Percentiles rank a stretch among this genome's conserved stretches.
phyloP scores from a whole-genome alignment of 2,329 filamentous ascomycete genomes.

The Graphium sp. region DNA sequence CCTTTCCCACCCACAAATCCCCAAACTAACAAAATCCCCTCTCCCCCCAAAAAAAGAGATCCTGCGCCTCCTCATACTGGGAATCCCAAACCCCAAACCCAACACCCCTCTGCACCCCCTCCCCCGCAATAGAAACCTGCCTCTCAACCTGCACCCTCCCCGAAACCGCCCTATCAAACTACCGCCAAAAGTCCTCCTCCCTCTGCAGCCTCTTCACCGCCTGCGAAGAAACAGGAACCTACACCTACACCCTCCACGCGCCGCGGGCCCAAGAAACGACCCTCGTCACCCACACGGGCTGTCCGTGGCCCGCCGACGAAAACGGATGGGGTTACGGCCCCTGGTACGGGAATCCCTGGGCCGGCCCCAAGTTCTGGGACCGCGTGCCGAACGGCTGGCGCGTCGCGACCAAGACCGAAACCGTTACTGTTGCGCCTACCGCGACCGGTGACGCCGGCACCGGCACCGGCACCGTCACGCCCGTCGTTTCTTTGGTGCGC shows the following conservation, averaged over 20 bases:
- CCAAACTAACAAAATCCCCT: not conserved
- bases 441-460: conserved; percentile 1
- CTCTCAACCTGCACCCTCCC: conserved; percentile 9
- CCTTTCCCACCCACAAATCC: not conserved
- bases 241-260: conserved; percentile 10
- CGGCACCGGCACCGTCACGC: conserved; percentile 5
- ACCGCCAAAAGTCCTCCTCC: conserved; percentile 8
- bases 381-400: conserved; percentile 8
- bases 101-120: conserved; percentile 8
- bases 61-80: conserved; percentile 11
- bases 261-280: no score
- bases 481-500: conserved; percentile 4
- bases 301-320: conserved; percentile 10
- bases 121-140: conserved; percentile 7
- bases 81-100: conserved; percentile 9
- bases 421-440: conserved; percentile 5
- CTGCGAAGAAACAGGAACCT: conserved; percentile 9
- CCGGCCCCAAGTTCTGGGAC: conserved; percentile 8
- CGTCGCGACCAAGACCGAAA: conserved; percentile 9
- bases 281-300: conserved; percentile 8
- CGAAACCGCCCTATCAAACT: conserved; percentile 7
- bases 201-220: conserved; percentile 8
- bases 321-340: conserved; percentile 8
- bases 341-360: conserved; percentile 9
- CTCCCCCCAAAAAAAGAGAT: conserved; percentile 4